Percentiles rank a stretch among this genome's conserved stretches.
phyloP scores from a whole-genome alignment of 2,329 filamentous ascomycete species.

The Neopestalotiopsis clavispora region DNA sequence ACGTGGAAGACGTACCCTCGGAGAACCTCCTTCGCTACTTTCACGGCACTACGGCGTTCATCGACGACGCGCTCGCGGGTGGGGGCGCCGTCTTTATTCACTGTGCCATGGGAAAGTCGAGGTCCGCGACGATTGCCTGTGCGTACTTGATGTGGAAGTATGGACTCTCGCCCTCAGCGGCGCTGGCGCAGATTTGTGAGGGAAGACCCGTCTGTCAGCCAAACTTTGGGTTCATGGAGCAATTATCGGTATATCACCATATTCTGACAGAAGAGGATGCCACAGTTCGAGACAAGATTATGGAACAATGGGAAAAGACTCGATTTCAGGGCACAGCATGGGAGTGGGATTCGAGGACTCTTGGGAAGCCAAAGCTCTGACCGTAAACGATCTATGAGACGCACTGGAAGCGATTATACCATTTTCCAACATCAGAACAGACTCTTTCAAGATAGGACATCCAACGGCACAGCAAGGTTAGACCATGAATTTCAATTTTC shows the following conservation, averaged over 20 bases:
- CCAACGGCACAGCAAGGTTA: background rate
- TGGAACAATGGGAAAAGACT: background rate
- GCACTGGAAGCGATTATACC: background rate
- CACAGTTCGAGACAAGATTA: background rate
- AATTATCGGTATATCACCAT: background rate
- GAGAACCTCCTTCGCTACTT: slow-evolving; percentile 12
- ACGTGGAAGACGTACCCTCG: background rate
- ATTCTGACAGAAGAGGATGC: background rate
- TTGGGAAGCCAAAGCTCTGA: background rate
- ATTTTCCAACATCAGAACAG: background rate
- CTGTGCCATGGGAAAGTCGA: slow-evolving; percentile 14
- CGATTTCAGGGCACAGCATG: background rate
- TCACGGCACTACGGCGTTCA: background rate
- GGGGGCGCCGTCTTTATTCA: slow-evolving; percentile 3
- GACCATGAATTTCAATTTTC: background rate
- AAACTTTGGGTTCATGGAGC: slow-evolving; percentile 14
- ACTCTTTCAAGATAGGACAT: background rate
- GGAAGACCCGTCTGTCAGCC: slow-evolving; percentile 10
- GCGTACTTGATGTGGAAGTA: slow-evolving; percentile 12
- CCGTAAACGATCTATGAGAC: background rate
- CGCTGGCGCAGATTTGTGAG: background rate
- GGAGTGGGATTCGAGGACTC: slow-evolving; percentile 1
- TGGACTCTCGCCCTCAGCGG: background rate
- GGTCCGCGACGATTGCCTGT: slow-evolving; percentile 2
- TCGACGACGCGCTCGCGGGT: background rate